Conservation (phyloP, 108 stramenopile species). For the Skeletonema potamos region DNA sequence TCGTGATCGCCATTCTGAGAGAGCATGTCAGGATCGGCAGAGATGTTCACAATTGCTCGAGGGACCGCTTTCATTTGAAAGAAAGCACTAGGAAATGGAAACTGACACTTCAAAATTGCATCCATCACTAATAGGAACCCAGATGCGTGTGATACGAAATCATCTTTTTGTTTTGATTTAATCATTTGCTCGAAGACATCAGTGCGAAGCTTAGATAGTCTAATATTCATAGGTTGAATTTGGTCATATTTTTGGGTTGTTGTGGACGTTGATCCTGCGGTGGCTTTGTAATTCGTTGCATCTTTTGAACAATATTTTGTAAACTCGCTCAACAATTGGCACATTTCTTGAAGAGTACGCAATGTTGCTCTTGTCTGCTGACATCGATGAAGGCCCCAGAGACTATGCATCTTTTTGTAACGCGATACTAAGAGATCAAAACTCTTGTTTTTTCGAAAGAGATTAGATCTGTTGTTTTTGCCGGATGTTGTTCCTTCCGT, state of each 20-base stretch:
- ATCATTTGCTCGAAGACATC: constrained; percentile 1
- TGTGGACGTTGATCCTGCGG: not conserved
- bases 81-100: constrained; percentile 19
- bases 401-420: constrained; percentile 21
- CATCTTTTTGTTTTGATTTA: not conserved
- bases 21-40: not conserved
- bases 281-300: not conserved
- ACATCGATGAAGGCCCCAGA: constrained; percentile 31
- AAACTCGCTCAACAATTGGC: constrained; percentile 8
- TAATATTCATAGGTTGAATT: not conserved
- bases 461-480: constrained; percentile 3
- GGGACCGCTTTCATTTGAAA: constrained; percentile 20
- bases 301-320: not conserved
- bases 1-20: not conserved
- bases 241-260: not conserved
- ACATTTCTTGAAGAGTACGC: constrained; percentile 18
- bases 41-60: constrained; percentile 1
- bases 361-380: constrained; percentile 23
- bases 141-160: not conserved
- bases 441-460: constrained; percentile 10
- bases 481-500: constrained; percentile 11
- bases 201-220: not conserved
- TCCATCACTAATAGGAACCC: constrained; percentile 12
- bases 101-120: constrained; percentile 13
- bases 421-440: constrained; percentile 20